Evolutionary conservation across 352 stramenopile species (phyloP), one percentile per base, ranked within the genome.

Genomic region (Globisporangium takayamanum): DNA sequence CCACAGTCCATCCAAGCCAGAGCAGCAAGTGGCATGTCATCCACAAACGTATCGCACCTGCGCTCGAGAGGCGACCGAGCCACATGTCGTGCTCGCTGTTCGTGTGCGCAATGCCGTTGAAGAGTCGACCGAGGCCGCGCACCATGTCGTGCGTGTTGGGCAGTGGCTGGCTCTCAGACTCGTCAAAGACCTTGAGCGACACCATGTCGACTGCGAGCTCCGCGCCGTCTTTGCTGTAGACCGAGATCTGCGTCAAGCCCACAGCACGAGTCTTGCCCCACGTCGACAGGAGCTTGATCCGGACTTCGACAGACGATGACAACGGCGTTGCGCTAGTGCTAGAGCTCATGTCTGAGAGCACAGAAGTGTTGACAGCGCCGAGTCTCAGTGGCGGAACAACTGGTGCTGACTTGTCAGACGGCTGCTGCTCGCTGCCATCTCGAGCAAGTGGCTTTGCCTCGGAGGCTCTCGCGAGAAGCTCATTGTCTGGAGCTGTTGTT

Each of bases 41-140:
- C 22, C 10, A 20, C 15, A 16, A 41, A 26, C 46, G 14, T 16
- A 36, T 20, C 30, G 12, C 67, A 84, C 77, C 76, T 60, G 72
- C 64, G n/a, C 84, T 73, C 5, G 74, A 72, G 0, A 92, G 63
- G 2, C 72, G 72, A 28, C 84, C 84, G 14, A 91, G 67, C 84
- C 84, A 93, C 80, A 91, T 90, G 15, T 93, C 70, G 3, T 78
- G 68, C n/a, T 93, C 83, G 15, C 56, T 71, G 50, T 70, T 90
- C 0, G 83, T 91, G 28, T 89, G 65, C 0, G 73, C 67, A 11
- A 86, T 55, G 2, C 76, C 79, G 28, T 87, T 87, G 57, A 89
- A 87, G 1, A 93, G 51, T 6, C 68, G 62, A 10, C 61, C 26
- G 0, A 90, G 63, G 8, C 75, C 69, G 8, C 82, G 80, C 36